Evolutionary conservation across 2,329 filamentous ascomycete genomes (phyloP), one percentile per base, ranked within the genome.

Genomic region (Scortechinia acanthostroma): DNA sequence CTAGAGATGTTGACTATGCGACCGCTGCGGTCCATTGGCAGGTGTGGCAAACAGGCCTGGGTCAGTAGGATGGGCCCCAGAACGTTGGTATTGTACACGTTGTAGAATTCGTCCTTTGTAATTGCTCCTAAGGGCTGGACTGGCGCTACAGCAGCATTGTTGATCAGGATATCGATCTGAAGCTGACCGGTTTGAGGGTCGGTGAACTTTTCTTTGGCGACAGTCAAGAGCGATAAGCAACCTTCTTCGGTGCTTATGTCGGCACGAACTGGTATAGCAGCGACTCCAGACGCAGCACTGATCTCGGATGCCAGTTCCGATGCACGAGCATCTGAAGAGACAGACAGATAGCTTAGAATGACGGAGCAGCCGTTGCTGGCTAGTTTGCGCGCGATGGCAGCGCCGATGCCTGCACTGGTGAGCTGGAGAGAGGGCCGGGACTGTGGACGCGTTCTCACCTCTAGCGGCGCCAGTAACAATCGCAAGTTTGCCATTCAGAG

Each of bases 381-480:
- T 4, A 52, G 42, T 2, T 47, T 23, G 14, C 42, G 42, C 3
- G 42, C 48, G 6, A 48, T 43, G 13, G 48, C 49, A 22, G 47
- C 50, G 10, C 50, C 50, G 37, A 52, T 51, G 10, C 50, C 49
- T 69, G 46, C n/a, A 25, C 13, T 21, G 16, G 13, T 3, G 13
- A 10, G n/a, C 21, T 17, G 6, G 6, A 15, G 35, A 10, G 14
- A 40, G 13, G 14, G n/a, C n/a, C 25, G n/a, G 10, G 10, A 30
- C 25, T 30, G 25, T 30, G n/a, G n/a, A 30, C n/a, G 25, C 10
- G 25, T 30, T n/a, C 25, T 10, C n/a, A 30, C 68, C 68, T 54
- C 71, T 57, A 30, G 68, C 70, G 33, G 66, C 69, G 23, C 71
- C 70, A 1, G 70, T 74, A 3, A 74, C 64, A 35, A 74, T 65